phyloP scores from a whole-genome alignment of 257 asterid genomes.

The Scutellaria barbata region DNA sequence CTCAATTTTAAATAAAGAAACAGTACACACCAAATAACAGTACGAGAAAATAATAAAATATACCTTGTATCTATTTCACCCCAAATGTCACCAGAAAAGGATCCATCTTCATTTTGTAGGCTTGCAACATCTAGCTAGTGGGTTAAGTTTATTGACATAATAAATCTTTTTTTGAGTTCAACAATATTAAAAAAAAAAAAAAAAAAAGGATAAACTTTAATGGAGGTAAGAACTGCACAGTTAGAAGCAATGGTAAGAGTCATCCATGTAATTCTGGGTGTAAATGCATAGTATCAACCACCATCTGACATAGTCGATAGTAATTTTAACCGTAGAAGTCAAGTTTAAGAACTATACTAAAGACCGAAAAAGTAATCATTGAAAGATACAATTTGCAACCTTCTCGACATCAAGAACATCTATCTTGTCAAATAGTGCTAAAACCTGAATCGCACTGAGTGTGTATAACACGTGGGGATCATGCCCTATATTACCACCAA shows the following conservation, averaged over 20 bases:
- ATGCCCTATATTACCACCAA: constrained; percentile 94
- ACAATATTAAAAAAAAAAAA: too few relatives aligned
- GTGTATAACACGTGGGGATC: constrained; percentile 87
- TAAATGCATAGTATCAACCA: constrained; percentile 2
- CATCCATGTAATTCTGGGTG: background rate
- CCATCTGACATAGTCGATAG: background rate
- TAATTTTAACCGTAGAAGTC: background rate
- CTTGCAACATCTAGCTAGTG: constrained; percentile 67
- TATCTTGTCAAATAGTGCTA: constrained; percentile 82
- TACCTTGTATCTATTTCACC: constrained; percentile 96
- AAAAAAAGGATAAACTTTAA: background rate
- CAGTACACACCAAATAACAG: background rate
- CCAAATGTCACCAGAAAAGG: constrained; percentile 94
- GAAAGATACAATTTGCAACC: constrained; percentile 83
- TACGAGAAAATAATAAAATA: constrained; percentile 20
- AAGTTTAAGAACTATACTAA: constrained; percentile 28
- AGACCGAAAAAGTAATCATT: constrained; percentile 14
- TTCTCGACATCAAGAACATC: constrained; percentile 75
- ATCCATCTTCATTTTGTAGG: constrained; percentile 93
- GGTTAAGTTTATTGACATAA: constrained; percentile 50
- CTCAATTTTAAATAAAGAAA: background rate
- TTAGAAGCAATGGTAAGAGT: constrained; percentile 7
- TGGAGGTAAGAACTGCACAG: constrained; percentile 13
- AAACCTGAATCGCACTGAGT: constrained; percentile 91
- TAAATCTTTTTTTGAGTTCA: background rate